Base-by-base conservation (phyloP, 148 eudicot genomes). In the Nepenthes mirabilis region DNA sequence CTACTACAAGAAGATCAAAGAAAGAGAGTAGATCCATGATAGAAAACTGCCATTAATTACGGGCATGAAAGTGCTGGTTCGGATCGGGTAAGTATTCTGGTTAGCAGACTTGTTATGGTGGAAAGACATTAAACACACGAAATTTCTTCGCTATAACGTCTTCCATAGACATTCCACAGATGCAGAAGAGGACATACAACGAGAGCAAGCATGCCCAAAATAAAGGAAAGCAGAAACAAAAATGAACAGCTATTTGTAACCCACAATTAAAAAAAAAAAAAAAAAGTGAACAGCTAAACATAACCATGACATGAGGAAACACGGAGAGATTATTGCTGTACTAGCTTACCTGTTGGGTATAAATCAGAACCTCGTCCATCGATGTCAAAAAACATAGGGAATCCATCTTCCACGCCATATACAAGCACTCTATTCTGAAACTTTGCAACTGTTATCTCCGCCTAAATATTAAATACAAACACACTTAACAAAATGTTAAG, bases 331-430 rank as follows among this genome's bases (percentile, higher is more conserved):
- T n/a, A 49, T 11, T 49, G 45, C 11, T 49, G 12, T 49, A 12
- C 52, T 76, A 23, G 23, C 23, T 23, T 23, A 91, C 98, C 98
- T 71, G 98, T 88, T 35, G 98, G 98, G 68, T 74, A 88, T 59
- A 91, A 54, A 52, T 85, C 88, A 5, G 77, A 75, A 57, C 96
- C 91, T 66, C 98, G 87, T 33, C 96, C 96, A 74, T 91, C 96
- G 61, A 60, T 60, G 74, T 91, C 98, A 56, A 83, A 88, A 63
- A 91, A 85, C 80, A 91, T 66, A 6, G 98, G 94, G 65, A 76
- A 70, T 63, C 83, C 80, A 67, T 87, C 96, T 68, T 91, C 98
- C 54, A 91, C 65, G 45, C 90, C 77, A 76, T 91, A 91, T 12
- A 91, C 86, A 70, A 77, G 85, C 37, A 88, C 75, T 61, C 98